Percentiles rank a stretch among this genome's conserved stretches.
phyloP scores from a whole-genome alignment of 2,329 filamentous ascomycete genomes.

The Arthroderma uncinatum region DNA sequence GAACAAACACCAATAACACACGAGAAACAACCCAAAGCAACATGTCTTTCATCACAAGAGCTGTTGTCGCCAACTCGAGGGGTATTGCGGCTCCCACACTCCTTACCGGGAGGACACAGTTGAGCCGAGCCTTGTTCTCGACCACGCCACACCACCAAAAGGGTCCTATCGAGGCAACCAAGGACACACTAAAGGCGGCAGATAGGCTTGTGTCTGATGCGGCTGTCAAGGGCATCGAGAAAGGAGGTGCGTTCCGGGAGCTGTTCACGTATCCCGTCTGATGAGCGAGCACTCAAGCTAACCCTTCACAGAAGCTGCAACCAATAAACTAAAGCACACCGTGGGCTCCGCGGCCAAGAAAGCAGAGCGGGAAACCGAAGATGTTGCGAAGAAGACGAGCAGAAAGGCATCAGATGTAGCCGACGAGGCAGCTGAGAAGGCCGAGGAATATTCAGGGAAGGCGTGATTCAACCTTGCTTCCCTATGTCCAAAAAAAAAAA shows the following conservation, averaged over 20 bases:
- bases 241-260: slow-evolving; percentile 41
- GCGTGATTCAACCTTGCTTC: slow-evolving; percentile 10
- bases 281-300: background rate
- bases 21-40: slow-evolving; percentile 7
- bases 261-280: background rate
- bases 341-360: slow-evolving; percentile 32
- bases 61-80: slow-evolving; percentile 20
- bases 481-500: background rate
- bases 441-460: slow-evolving; percentile 20
- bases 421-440: slow-evolving; percentile 21
- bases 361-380: slow-evolving; percentile 19
- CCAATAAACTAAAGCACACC: slow-evolving; percentile 35
- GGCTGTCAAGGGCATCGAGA: slow-evolving; percentile 52
- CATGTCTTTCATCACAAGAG: slow-evolving; percentile 30
- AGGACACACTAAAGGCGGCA: slow-evolving; percentile 48
- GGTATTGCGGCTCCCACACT: slow-evolving; percentile 15
- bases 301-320: slow-evolving; percentile 38
- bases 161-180: slow-evolving; percentile 44
- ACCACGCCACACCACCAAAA: slow-evolving; percentile 42
- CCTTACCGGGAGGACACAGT: slow-evolving; percentile 7
- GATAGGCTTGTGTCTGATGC: slow-evolving; percentile 46
- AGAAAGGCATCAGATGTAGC: slow-evolving; percentile 26
- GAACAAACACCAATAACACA: background rate
- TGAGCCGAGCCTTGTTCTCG: slow-evolving; percentile 35
- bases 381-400: slow-evolving; percentile 22